Conservation (phyloP, 1,284 basidiomycete genomes). For the Ceratobasidium sp. region DNA sequence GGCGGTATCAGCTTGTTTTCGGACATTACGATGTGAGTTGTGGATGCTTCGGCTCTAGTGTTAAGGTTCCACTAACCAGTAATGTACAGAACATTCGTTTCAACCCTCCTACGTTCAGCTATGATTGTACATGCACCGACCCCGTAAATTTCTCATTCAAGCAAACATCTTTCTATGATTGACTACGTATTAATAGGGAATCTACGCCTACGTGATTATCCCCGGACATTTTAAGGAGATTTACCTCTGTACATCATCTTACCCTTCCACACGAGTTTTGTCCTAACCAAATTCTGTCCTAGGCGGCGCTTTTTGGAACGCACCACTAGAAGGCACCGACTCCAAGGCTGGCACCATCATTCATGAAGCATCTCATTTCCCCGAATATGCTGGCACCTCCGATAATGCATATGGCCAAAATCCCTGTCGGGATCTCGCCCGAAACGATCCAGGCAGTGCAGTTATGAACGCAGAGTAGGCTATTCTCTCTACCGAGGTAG, state of each 20-base stretch:
- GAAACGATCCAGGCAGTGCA: conserved; percentile 35
- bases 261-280: not conserved
- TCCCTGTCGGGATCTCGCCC: conserved; percentile 32
- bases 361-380: conserved; percentile 47
- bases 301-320: conserved; percentile 47
- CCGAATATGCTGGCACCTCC: conserved; percentile 40
- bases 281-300: not conserved
- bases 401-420: conserved; percentile 44
- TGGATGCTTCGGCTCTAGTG: not conserved
- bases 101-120: conserved; percentile 41
- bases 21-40: conserved; percentile 36
- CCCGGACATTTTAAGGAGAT: conserved; percentile 43
- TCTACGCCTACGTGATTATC: conserved; percentile 42
- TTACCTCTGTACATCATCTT: conserved; percentile 35
- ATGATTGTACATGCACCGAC: conserved; percentile 44
- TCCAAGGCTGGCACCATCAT: conserved; percentile 47
- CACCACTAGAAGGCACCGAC: conserved; percentile 45
- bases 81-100: conserved; percentile 36
- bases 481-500: not conserved
- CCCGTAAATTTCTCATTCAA: conserved; percentile 4
- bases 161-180: not conserved
- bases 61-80: not conserved
- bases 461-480: conserved; percentile 45
- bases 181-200: conserved; percentile 6
- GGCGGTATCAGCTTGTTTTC: conserved; percentile 35